phyloP scores from a whole-genome alignment of 106 monocot genomes.

The Narthecium ossifragum region DNA sequence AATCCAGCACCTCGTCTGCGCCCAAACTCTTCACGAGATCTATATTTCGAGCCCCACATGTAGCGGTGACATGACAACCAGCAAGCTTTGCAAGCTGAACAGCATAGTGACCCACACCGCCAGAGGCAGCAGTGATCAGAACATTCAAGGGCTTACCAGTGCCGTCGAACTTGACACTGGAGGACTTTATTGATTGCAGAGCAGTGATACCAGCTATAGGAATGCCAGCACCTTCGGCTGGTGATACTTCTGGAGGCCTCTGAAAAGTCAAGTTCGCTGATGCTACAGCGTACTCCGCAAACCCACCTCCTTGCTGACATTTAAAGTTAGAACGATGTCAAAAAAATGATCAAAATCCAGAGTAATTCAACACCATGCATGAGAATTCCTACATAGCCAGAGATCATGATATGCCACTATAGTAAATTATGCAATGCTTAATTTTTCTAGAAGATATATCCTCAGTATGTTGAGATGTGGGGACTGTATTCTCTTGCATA shows the following conservation, averaged over 20 bases:
- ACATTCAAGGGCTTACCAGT: slow-evolving; percentile 5
- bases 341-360: too few relatives aligned
- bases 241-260: slow-evolving; percentile 17
- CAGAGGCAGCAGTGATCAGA: slow-evolving; percentile 51
- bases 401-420: too few relatives aligned
- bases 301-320: slow-evolving; percentile 30
- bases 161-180: slow-evolving; percentile 10
- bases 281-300: slow-evolving; percentile 37
- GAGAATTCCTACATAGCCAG: too few relatives aligned
- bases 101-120: slow-evolving; percentile 38
- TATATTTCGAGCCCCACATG: slow-evolving; percentile 36
- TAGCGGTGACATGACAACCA: slow-evolving; percentile 32
- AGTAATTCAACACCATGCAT: too few relatives aligned
- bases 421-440: too few relatives aligned
- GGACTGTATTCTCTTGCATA: too few relatives aligned
- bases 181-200: slow-evolving; percentile 25
- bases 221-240: slow-evolving; percentile 28
- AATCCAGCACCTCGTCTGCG: slow-evolving; percentile 47
- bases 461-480: too few relatives aligned
- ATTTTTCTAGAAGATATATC: too few relatives aligned
- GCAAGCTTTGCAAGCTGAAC: slow-evolving; percentile 41
- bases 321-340: background rate
- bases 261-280: slow-evolving; percentile 15
- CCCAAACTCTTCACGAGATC: slow-evolving; percentile 29
- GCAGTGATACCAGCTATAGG: slow-evolving; percentile 32